A percentile compares a stretch with the other conserved stretches of the same genome.
These are phyloP conservation scores for Rhodotorula toruloides DNA, from an alignment of 768 basidiomycete genomes.

Conservation along the genomic window DNA sequence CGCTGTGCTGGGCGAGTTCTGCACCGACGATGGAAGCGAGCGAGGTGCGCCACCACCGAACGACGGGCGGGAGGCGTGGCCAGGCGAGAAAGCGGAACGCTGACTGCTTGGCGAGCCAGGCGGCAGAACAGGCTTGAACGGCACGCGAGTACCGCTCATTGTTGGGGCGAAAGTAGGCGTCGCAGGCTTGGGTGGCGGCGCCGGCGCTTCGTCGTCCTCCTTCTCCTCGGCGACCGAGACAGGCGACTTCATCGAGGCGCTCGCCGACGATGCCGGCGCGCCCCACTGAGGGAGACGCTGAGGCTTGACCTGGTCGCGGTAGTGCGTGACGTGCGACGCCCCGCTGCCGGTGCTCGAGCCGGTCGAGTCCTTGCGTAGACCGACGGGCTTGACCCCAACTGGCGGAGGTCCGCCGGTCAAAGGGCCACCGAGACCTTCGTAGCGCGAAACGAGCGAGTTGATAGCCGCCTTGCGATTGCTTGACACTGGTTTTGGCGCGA, in stretches of 20 bases:
- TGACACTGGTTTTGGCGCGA: slow-evolving; percentile 16
- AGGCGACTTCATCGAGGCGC: neutral
- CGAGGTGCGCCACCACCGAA: neutral
- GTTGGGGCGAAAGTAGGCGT: neutral
- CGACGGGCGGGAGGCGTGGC: neutral
- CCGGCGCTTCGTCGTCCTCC: neutral
- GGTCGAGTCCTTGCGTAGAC: slow-evolving; percentile 29
- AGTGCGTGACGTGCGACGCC: neutral
- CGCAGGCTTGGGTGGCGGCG: neutral
- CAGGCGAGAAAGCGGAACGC: neutral
- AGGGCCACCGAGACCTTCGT: slow-evolving; percentile 1
- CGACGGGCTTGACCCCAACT: slow-evolving; percentile 17
- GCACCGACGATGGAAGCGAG: neutral
- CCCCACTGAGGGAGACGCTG: slow-evolving; percentile 16
- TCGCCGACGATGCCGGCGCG: neutral
- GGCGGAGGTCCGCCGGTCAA: slow-evolving; percentile 29
- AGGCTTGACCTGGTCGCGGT: slow-evolving; percentile 19
- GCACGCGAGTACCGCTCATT: neutral
- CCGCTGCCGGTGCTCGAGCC: slow-evolving; percentile 1
- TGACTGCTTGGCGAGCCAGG: neutral
- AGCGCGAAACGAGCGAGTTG: slow-evolving; percentile 30
- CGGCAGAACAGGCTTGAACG: slow-evolving; percentile 34
- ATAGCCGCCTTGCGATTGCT: slow-evolving; percentile 10
- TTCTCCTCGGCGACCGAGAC: neutral
- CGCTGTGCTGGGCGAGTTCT: neutral